Percentiles rank a stretch among this genome's conserved stretches.
Conservation (phyloP, 2,329 filamentous ascomycete species). For the Penicillium oxalicum region DNA sequence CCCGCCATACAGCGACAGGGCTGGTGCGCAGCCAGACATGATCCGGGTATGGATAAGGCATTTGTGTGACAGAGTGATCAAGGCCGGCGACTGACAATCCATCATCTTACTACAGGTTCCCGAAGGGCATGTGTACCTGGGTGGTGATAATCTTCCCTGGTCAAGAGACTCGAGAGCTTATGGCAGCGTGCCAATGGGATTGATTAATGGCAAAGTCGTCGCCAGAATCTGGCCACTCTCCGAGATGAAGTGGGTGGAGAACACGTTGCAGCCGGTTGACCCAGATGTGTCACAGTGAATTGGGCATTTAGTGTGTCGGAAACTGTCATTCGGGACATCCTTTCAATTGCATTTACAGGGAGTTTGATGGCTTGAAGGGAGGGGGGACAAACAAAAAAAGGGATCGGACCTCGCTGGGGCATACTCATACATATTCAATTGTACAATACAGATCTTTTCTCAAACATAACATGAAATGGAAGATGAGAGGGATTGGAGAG, state of each 20-base stretch:
- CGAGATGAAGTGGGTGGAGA: constrained; percentile 33
- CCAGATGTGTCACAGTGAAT: constrained; percentile 9
- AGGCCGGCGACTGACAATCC: neutral
- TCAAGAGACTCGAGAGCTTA: constrained; percentile 83
- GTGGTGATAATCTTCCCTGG: constrained; percentile 77
- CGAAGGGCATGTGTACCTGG: constrained; percentile 83
- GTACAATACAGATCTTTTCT: constrained; percentile 37
- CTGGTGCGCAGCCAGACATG: constrained; percentile 34
- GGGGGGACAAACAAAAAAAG: constrained; percentile 22
- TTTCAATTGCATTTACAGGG: constrained; percentile 18
- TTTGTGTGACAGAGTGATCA: neutral
- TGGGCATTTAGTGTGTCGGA: neutral
- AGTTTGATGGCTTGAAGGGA: constrained; percentile 27
- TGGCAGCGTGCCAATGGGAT: constrained; percentile 76
- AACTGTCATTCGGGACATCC: neutral
- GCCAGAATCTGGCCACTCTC: constrained; percentile 41
- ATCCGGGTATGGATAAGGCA: constrained; percentile 43
- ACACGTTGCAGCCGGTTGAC: constrained; percentile 32
- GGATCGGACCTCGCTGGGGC: constrained; percentile 22
- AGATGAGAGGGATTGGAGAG: constrained; percentile 10
- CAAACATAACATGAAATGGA: constrained; percentile 19
- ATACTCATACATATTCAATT: constrained; percentile 41
- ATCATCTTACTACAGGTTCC: constrained; percentile 58
- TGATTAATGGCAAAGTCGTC: constrained; percentile 78
- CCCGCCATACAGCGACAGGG: constrained; percentile 29